Base-by-base conservation (phyloP, 768 basidiomycete genomes). In the Tricholoma matsutake region DNA sequence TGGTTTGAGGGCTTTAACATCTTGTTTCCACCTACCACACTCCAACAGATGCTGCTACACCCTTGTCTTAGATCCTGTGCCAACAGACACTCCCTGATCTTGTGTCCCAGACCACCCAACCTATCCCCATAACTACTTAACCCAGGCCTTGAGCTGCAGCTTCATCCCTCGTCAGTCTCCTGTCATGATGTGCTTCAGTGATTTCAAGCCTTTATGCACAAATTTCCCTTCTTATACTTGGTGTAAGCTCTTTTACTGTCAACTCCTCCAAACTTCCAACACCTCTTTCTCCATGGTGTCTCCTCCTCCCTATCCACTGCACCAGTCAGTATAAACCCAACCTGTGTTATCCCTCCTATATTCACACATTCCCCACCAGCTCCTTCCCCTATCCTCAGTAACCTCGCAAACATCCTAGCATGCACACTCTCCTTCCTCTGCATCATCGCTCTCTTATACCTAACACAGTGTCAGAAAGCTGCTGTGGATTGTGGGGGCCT, bases 171-270 rank as follows among this genome's bases (percentile, higher is more conserved):
- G 22, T 37, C 14, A 4, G 5, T 37, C 14, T 6, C 0, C 35
- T 3, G 35, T 62, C 39, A 66, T 66, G 88, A 80, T 81, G 64
- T 76, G 76, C 64, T 92, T 93, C 71, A 90, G 91, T 61, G 87
- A 91, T 68, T 93, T 91, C 72, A 71, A 79, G 68, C 76, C 83
- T 18, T 77, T 91, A 56, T 94, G 93, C 72, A 75, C 78, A 43
- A 74, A 83, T 45, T 82, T 83, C 8, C 92, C 92, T 1, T 91
- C 89, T 51, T 90, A 96, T 69, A 85, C 95, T 0, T 91, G 92
- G 86, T 98, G 96, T 77, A 97, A 97, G 71, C 87, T 97, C 66
- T 96, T 96, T 78, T 94, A 94, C 76, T 83, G 84, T 61, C 94
- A 96, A 80, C 51, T 52, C 6, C 4, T 52, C n/a, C 28, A 28